Evolutionary conservation across 352 stramenopile genomes (phyloP), one percentile per base, ranked within the genome.

Genomic region (Phytophthora pistaciae): DNA sequence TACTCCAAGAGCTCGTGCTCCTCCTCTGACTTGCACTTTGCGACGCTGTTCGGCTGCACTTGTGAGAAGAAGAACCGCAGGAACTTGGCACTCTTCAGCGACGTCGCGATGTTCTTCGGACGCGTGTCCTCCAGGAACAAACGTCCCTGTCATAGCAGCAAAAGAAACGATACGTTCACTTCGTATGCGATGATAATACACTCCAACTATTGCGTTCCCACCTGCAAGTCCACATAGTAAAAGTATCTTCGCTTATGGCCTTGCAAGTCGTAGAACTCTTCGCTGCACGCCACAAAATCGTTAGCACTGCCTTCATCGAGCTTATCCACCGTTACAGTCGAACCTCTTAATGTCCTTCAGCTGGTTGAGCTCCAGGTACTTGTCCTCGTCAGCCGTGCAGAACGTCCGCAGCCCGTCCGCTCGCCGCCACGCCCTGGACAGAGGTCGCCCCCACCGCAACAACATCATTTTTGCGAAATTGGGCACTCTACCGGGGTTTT

Each of bases 31-130:
- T 77, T 73, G 27, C 36, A 62, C 10, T 62, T 52, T 5, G 31
- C 58, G 2, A 72, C 29, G 0, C 18, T 57, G 60, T 94, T 92
- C 3, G 63, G 70, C 36, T 75, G 84, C 18, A 94, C 44, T 18
- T 93, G 84, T 9, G 78, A 86, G 68, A 93, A 95, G 76, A 95
- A 95, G 62, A 95, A 95, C 9, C 76, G 74, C 66, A 95, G 69
- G 56, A 95, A 95, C 66, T 93, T 93, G 77, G 79, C 72, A 56
- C 86, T 94, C 52, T 95, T 95, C 16, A 95, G 72, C 7, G 84
- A 93, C 57, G 88, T 95, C 40, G 88, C 88, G 18, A 95, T 93
- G 79, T 94, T 95, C 69, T 95, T 95, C 10, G 88, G 88, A 11
- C 82, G 78, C 8, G 85, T 93, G 75, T 95, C 80, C 75, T 95